Evolutionary conservation across 768 basidiomycete species (phyloP), one percentile per base, ranked within the genome.

Genomic region (Boletus tomentosulus): DNA sequence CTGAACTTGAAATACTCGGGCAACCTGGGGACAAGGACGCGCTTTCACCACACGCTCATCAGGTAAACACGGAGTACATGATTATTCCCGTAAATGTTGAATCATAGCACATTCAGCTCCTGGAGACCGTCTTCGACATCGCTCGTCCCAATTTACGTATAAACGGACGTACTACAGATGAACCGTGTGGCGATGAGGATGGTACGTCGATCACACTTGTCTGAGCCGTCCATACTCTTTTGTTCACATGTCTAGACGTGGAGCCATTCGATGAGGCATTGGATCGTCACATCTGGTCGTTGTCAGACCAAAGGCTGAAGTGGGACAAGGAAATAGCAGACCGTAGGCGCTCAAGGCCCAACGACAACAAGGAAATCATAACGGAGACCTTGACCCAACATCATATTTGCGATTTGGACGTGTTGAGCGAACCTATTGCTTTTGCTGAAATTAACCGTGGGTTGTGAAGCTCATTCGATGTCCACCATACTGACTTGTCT

Each of bases 181-280:
- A 83, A 4, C 71, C 84, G n/a, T 76, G 78, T 22, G 74, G 78
- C 19, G 75, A 77, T 46, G 81, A 79, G 55, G 76, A 80, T 61
- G 80, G 86, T 82, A 48, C 49, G 70, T 46, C 31, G 27, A 41
- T 10, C 48, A 48, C 24, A 8, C n/a, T 56, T 51, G 46, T 47
- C 34, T 34, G 12, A 34, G 12, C 13, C 11, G 30, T 43, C 27
- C 33, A 10, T 43, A 9, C 22, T 11, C 24, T 31, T 31, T 19
- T 38, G 22, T 25, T 61, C 15, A 62, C 30, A 25, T 25, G 15
- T 16, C n/a, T 57, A 86, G 84, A 84, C 42, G 81, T 83, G 59
- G 89, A 93, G 62, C 78, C 83, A 3, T 96, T 93, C 67, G 91
- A 96, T 62, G 92, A 96, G 69, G 83, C 82, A 2, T 79, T 96